Conservation (phyloP, 2,329 filamentous ascomycete genomes). For the Epichloe uncinata region DNA sequence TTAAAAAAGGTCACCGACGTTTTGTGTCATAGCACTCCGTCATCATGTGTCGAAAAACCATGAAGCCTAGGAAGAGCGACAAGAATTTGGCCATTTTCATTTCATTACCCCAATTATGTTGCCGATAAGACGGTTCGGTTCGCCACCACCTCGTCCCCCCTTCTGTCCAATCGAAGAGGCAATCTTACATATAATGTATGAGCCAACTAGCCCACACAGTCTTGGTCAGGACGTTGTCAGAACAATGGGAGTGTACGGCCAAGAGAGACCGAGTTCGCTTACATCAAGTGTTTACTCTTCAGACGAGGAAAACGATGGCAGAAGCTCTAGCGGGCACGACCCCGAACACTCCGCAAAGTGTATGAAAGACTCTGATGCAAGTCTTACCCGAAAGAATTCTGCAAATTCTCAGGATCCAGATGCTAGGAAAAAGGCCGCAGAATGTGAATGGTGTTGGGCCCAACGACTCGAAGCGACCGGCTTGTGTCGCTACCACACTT, state of each 20-base stretch:
- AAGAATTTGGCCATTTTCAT: background rate
- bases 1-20: background rate
- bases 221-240: too few species aligned
- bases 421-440: background rate
- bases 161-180: background rate
- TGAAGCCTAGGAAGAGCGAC: background rate
- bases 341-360: background rate
- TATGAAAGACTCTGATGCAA: background rate
- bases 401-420: background rate
- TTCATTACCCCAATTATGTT: background rate
- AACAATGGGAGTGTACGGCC: too few species aligned
- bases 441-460: background rate
- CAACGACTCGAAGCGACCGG: background rate
- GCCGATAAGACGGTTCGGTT: background rate
- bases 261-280: background rate
- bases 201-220: too few species aligned
- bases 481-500: too few species aligned
- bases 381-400: background rate
- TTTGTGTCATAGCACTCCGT: background rate
- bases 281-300: slow-evolving; percentile 1
- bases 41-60: background rate
- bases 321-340: background rate
- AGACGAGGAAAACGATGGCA: background rate
- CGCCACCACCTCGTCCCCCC: background rate
- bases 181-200: too few species aligned